Evolutionary conservation across 163 green algal species (phyloP), one percentile per base, ranked within the genome.

Genomic region (Volvox carteri): DNA sequence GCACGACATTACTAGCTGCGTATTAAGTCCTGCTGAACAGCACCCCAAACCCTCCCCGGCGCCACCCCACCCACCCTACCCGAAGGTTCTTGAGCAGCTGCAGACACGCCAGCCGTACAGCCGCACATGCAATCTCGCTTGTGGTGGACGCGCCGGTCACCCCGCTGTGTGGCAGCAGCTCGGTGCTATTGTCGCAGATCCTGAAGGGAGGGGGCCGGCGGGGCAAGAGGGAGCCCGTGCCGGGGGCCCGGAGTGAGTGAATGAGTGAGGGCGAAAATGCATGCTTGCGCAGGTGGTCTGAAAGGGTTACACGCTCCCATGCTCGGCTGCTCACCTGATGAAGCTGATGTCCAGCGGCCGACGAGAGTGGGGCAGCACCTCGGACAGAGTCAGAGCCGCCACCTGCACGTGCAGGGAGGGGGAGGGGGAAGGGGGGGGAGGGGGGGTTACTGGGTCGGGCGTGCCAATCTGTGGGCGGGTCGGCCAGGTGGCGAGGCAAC

Each of bases 111-210:
- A 90, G 48, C 30, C 85, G 76, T 54, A 95, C 92, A 0, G 94
- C 90, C 50, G 90, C 87, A 54, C 91, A 95, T 14, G 83, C 68
- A 62, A 78, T 62, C 87, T 96, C 95, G 35, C 89, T 94, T 41
- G 86, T 92, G 44, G 94, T 96, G 87, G 88, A 95, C 78, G 85
- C 90, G 62, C 90, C 92, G 1, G 94, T 94, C 23, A 92, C 11
- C 37, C 86, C 81, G 35, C 75, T 85, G 65, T 94, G 92, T 41
- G 94, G 92, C 37, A 96, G 74, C 21, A 91, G 87, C 54, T 94
- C 85, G 28, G 78, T 92, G 85, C 80, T 83, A 74, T 91, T 93
- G 78, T 86, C 78, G 16, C 3, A 7, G 58, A 86, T 62, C 28
- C 78, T 86, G 78, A 58, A 14, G 48, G 48, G 48, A 23, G 48